phyloP scores from a whole-genome alignment of 2,329 filamentous ascomycete genomes.

The Chaetomium globosum region DNA sequence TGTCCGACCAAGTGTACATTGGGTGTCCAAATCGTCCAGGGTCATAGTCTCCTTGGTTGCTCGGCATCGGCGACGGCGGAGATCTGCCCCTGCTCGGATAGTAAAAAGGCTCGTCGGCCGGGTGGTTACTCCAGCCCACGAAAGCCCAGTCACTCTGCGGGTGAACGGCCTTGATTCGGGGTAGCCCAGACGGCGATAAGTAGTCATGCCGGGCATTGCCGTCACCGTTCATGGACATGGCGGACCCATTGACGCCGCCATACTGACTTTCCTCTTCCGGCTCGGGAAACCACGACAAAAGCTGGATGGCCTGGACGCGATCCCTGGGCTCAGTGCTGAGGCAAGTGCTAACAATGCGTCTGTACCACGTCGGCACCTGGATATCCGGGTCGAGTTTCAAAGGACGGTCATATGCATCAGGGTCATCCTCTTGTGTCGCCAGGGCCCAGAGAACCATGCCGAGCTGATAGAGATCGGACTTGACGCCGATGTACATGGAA shows the following conservation, averaged over 20 bases:
- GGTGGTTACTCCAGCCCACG: slow-evolving; percentile 43
- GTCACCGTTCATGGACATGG: slow-evolving; percentile 44
- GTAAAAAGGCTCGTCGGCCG: slow-evolving; percentile 49
- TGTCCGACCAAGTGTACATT: slow-evolving; percentile 33
- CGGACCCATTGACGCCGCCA: slow-evolving; percentile 38
- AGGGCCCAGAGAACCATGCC: slow-evolving; percentile 97
- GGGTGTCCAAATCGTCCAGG: slow-evolving; percentile 34
- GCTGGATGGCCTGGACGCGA: slow-evolving; percentile 70
- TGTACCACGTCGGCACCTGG: slow-evolving; percentile 78
- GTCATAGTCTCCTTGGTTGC: slow-evolving; percentile 46
- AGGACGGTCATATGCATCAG: slow-evolving; percentile 75
- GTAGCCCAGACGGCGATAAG: slow-evolving; percentile 41
- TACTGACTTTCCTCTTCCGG: slow-evolving; percentile 37
- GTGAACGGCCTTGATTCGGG: slow-evolving; percentile 47
- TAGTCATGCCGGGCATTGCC: slow-evolving; percentile 48
- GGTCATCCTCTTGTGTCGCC: slow-evolving; percentile 85
- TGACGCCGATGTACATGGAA: slow-evolving; percentile 96
- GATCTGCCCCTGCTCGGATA: slow-evolving; percentile 57
- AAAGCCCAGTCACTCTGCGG: slow-evolving; percentile 51
- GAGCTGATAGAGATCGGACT: slow-evolving; percentile 92
- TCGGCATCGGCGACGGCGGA: slow-evolving; percentile 55
- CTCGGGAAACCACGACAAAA: slow-evolving; percentile 70
- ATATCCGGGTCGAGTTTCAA: slow-evolving; percentile 61
- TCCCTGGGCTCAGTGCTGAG: slow-evolving; percentile 72
- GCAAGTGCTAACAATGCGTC: slow-evolving; percentile 73